A percentile compares a stretch with the other conserved stretches of the same genome.
Conservation (phyloP, 225 moss, liverwort and hornwort genomes). For the Rhytidiadelphus loreus region DNA sequence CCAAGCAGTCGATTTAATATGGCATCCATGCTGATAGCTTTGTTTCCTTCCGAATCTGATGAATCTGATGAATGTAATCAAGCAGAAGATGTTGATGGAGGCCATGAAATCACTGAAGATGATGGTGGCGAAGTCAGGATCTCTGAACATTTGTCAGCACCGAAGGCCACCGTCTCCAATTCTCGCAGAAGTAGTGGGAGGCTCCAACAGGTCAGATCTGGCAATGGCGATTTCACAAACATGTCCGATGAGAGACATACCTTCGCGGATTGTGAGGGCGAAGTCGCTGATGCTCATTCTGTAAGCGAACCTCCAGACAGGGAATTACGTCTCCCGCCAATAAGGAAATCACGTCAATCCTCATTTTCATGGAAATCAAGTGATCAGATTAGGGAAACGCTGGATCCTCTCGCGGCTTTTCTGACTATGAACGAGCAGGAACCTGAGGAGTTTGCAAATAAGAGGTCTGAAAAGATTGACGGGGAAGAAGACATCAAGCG, state of each 20-base stretch:
- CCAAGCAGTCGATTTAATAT: slow-evolving; percentile 9
- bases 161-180: not conserved
- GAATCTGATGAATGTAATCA: not conserved
- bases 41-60: not conserved
- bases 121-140: not conserved
- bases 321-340: not conserved
- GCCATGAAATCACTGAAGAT: not conserved
- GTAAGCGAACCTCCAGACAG: not conserved
- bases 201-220: not conserved
- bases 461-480: not conserved
- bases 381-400: not conserved
- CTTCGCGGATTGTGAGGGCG: not conserved
- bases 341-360: not conserved
- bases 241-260: not conserved
- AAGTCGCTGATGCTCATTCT: not conserved
- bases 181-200: not conserved
- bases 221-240: not conserved
- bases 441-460: not conserved
- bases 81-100: not conserved
- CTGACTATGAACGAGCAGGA: not conserved
- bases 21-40: slow-evolving; percentile 28
- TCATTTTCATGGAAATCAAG: not conserved
- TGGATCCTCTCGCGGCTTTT: not conserved
- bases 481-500: not conserved
- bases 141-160: not conserved